Evolutionary conservation across 2,329 filamentous ascomycete species (phyloP), one percentile per base, ranked within the genome.

Genomic region (Fusarium sp.): DNA sequence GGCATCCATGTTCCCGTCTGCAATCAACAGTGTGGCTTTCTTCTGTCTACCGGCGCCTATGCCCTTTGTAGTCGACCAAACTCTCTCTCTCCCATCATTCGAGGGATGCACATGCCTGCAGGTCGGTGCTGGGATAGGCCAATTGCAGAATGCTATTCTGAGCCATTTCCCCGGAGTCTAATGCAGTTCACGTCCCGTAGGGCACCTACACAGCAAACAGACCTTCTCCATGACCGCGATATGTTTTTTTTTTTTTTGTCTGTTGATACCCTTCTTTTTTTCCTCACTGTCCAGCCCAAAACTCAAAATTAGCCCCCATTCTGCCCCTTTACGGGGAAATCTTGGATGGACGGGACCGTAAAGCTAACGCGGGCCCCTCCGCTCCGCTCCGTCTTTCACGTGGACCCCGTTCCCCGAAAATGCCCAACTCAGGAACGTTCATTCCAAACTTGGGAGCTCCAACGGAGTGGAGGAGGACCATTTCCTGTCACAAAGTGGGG

Each of bases 111-210:
- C n/a, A 58, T 44, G 54, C 59, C 57, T 65, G 54, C 57, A 59
- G 10, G 44, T 20, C 29, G 18, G 34, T 51, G 58, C 23, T 27
- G 31, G 44, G 25, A 61, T 59, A 59, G 18, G 62, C 64, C 60
- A 60, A 59, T 61, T 25, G 29, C 34, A 31, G 62, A 34, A 50
- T 40, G 57, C 40, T 57, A 72, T 65, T 62, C 59, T 62, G 56
- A 64, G 68, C 58, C 34, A 34, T 68, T 64, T 61, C 69, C 64
- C 62, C 61, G 44, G 70, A 60, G 55, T 70, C 63, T 59, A 69
- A 34, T 16, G 31, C 44, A 49, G 44, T 49, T 49, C 44, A 49
- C 44, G 44, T 49, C 44, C 44, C 9, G 23, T 25, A n/a, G 4
- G 8, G 25, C 25, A 14, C 13, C 13, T 20, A 40, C 36, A 16